These are phyloP conservation scores for Blumeria hordei DNA, from an alignment of 2,329 filamentous ascomycete genomes.

Conservation along the genomic window DNA sequence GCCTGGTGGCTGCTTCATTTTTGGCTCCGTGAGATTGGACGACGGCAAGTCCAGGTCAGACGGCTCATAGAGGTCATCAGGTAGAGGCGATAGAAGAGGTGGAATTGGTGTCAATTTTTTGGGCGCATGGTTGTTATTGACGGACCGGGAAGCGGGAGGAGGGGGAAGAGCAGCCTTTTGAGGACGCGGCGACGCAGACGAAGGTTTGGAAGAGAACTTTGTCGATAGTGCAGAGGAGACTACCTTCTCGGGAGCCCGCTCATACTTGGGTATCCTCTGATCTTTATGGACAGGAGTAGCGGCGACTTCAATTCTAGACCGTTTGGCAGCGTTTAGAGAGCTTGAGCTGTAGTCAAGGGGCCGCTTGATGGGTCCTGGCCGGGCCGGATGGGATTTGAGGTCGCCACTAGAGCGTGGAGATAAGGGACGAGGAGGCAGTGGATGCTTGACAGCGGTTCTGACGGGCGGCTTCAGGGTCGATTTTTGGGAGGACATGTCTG, in stretches of 20 bases:
- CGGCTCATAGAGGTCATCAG: conserved; percentile 8
- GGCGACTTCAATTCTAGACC: conserved; percentile 6
- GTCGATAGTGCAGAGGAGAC: conserved; percentile 5
- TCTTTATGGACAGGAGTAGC: neutral
- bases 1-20: conserved; percentile 3
- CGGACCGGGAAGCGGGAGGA: conserved; percentile 2
- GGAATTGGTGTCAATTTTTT: conserved; percentile 8
- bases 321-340: conserved; percentile 10
- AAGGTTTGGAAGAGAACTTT: conserved; percentile 4
- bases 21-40: conserved; percentile 4
- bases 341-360: conserved; percentile 9
- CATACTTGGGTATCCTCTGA: conserved; percentile 8
- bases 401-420: conserved; percentile 7
- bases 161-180: conserved; percentile 3
- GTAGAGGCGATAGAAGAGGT: conserved; percentile 9
- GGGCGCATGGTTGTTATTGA: conserved; percentile 3
- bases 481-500: neutral
- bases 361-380: conserved; percentile 9
- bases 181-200: conserved; percentile 4
- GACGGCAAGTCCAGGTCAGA: conserved; percentile 1
- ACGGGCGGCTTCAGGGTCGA: neutral
- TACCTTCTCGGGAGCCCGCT: conserved; percentile 5
- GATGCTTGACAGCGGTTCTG: conserved; percentile 8
- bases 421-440: conserved; percentile 11
- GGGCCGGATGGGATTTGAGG: conserved; percentile 2